Conservation (phyloP, 129 eudicot species). For the Helianthus annuus region DNA sequence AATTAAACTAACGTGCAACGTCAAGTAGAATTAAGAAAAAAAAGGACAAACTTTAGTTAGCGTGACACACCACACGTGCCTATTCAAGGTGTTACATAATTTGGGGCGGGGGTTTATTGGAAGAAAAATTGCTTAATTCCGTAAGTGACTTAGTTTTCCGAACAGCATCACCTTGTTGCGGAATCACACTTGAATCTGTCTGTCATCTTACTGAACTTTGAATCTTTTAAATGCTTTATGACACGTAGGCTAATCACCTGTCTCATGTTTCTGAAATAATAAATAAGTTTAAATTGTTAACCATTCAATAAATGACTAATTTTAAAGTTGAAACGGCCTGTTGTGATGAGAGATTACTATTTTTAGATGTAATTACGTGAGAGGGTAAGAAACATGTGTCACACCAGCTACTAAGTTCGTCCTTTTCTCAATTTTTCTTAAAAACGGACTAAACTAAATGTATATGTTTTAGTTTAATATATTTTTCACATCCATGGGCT, state of each 20-base stretch:
- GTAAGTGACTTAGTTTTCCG: not conserved
- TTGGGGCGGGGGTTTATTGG: not conserved
- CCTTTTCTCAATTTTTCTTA: not conserved
- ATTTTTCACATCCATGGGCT: not conserved
- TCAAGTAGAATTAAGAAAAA: too few species aligned
- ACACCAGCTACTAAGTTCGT: conserved; percentile 14
- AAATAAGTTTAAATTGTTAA: not conserved
- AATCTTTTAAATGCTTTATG: not conserved
- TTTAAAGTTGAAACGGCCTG: not conserved
- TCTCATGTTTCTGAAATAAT: not conserved
- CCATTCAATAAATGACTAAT: conserved; percentile 3
- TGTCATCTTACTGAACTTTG: conserved; percentile 2
- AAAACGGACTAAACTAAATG: not conserved
- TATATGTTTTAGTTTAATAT: not conserved
- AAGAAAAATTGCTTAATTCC: not conserved
- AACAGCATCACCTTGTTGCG: not conserved
- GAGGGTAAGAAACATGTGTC: not conserved
- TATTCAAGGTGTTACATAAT: not conserved
- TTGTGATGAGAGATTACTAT: conserved; percentile 1
- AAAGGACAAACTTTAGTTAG: too few species aligned
- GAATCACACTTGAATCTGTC: conserved; percentile 1
- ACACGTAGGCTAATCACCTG: not conserved
- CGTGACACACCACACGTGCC: too few species aligned
- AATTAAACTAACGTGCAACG: too few species aligned
- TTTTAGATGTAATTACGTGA: conserved; percentile 1